A percentile compares a stretch with the other conserved stretches of the same genome.
phyloP scores from a whole-genome alignment of 805 yeast species.

The Metschnikowia lunata region DNA sequence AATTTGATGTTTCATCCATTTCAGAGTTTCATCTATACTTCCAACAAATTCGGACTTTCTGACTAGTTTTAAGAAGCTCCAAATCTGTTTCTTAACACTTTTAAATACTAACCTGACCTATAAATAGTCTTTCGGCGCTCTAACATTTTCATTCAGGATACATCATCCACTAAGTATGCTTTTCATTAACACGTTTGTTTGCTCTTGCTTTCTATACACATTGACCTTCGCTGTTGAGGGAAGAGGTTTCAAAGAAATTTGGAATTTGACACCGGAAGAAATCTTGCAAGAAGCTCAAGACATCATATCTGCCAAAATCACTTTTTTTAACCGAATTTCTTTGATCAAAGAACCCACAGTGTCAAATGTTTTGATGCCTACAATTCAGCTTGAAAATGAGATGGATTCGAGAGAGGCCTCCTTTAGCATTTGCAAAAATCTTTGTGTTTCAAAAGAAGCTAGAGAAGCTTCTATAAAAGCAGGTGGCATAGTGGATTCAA shows the following conservation, averaged over 20 bases:
- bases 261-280: slow-evolving; percentile 58
- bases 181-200: no score
- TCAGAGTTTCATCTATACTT: no score
- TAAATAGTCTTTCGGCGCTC: no score
- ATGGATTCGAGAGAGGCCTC: slow-evolving; percentile 43
- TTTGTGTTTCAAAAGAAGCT: slow-evolving; percentile 54
- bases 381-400: slow-evolving; percentile 47
- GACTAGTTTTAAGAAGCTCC: no score
- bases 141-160: no score
- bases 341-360: slow-evolving; percentile 46
- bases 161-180: no score
- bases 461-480: slow-evolving; percentile 69
- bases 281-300: slow-evolving; percentile 39
- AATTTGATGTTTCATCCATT: no score
- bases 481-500: slow-evolving; percentile 47
- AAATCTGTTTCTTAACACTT: no score
- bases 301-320: slow-evolving; percentile 41
- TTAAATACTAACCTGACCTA: no score
- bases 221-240: no score
- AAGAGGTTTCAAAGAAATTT: slow-evolving; percentile 17
- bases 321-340: slow-evolving; percentile 52
- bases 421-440: slow-evolving; percentile 66
- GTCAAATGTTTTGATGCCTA: slow-evolving; percentile 53
- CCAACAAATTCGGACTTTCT: no score
- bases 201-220: no score